phyloP scores from a whole-genome alignment of 331 rosid species.

The Telfairia occidentalis region DNA sequence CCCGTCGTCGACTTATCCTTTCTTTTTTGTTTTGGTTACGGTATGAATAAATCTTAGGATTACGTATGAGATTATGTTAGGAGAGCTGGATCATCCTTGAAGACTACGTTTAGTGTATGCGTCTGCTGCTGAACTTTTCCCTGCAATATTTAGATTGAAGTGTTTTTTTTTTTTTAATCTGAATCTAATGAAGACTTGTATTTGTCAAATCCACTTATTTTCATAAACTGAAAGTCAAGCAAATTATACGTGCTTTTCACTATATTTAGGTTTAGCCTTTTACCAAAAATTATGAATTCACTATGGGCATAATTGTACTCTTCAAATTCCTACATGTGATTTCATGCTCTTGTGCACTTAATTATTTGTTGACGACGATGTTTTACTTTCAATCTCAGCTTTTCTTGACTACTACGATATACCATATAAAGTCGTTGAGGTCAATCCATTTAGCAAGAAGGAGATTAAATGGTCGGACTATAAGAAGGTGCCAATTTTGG shows the following conservation, averaged over 20 bases:
- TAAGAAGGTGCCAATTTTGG: constrained; percentile 85
- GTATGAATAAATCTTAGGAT: neutral
- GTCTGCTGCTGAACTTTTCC: neutral
- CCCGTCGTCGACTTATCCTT: neutral
- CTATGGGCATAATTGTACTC: neutral
- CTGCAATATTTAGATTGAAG: neutral
- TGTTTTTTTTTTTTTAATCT: neutral
- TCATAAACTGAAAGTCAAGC: neutral
- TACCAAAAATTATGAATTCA: neutral
- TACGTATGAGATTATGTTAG: neutral
- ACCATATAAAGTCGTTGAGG: constrained; percentile 87
- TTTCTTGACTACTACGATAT: constrained; percentile 80
- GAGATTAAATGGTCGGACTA: constrained; percentile 95
- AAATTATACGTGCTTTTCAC: neutral
- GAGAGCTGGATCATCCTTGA: neutral
- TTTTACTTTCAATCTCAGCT: constrained; percentile 40
- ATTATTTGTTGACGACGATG: constrained; percentile 7
- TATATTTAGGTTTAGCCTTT: neutral
- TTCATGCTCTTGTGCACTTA: neutral
- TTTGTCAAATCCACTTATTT: neutral
- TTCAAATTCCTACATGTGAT: neutral
- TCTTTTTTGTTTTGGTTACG: neutral
- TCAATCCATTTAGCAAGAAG: constrained; percentile 86
- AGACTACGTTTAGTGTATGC: neutral
- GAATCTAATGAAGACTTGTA: neutral